Conservation (phyloP, 495 filamentous ascomycete species). For the Astrothelium macrocarpum region DNA sequence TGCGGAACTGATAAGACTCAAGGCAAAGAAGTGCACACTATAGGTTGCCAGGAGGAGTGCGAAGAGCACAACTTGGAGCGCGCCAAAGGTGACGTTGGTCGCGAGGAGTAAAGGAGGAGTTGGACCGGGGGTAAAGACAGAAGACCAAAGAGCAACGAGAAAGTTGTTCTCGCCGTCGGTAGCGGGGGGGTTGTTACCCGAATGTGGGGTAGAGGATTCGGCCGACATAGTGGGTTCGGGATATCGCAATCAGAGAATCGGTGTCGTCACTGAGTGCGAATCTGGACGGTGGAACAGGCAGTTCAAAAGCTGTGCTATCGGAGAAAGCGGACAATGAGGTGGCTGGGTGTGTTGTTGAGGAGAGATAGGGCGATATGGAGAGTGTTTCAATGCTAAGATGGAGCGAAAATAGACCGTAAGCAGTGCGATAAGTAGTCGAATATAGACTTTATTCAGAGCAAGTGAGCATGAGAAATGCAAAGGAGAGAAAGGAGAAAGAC, state of each 20-base stretch:
- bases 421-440: too few species aligned
- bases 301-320: background rate
- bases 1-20: slow-evolving; percentile 66
- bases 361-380: background rate
- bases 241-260: background rate
- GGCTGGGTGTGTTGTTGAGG: background rate
- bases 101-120: slow-evolving; percentile 81
- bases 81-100: slow-evolving; percentile 80
- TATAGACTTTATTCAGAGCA: too few species aligned
- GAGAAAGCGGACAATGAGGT: background rate
- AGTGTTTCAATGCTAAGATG: background rate
- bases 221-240: background rate
- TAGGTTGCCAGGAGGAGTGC: slow-evolving; percentile 68
- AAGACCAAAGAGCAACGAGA: slow-evolving; percentile 71
- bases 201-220: background rate
- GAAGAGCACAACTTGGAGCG: slow-evolving; percentile 70
- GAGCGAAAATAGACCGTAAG: too few species aligned
- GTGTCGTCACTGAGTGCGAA: background rate
- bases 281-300: background rate
- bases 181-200: background rate
- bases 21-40: slow-evolving; percentile 76
- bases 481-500: background rate
- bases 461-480: background rate
- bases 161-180: slow-evolving; percentile 50
- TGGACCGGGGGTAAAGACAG: slow-evolving; percentile 83